Base-by-base conservation (phyloP, 805 yeast genomes). In the Suhomyces prunicola region DNA sequence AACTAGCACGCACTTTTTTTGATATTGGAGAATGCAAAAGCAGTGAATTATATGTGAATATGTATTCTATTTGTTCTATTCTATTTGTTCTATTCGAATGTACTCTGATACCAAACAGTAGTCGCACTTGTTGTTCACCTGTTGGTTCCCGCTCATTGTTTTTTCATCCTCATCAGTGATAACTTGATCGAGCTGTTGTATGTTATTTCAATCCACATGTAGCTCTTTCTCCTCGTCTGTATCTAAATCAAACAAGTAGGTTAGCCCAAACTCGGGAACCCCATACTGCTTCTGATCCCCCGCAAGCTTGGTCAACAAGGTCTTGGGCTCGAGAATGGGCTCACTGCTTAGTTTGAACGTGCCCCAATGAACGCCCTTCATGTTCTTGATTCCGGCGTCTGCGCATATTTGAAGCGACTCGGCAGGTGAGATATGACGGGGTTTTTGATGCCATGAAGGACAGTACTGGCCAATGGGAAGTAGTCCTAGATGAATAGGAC, bases 361-460 rank as follows among this genome's bases (percentile, higher is more conserved):
- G 0, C 98, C 98, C 96, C 97, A 93, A 69, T 93, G 98, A 31
- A 93, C 90, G 1, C 98, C 98, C 49, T 87, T 81, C 70, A 89
- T 81, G 56, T 79, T 81, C 52, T 77, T 67, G 2, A 89, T 84
- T 5, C 78, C 71, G 53, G 90, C 62, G 56, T 86, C 88, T 13
- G 77, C 63, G 79, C 85, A 84, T 4, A 91, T 85, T 55, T 82
- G 74, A 3, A 88, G 56, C 9, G 92, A 84, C 62, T 93, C 98
- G 39, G 71, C 76, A 0, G 98, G 97, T 48, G 85, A 83, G 47
- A 86, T 88, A 65, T 93, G 98, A 60, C 97, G 81, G 4, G 97
- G 93, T 53, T 81, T 81, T 63, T 93, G 92, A 63, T 92, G 97
- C 97, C 97, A 90, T 60, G 87, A 83, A 0, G 98, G 98, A 60